Evolutionary conservation across 2,329 filamentous ascomycete genomes (phyloP).

Genomic region (Cytospora mali): DNA sequence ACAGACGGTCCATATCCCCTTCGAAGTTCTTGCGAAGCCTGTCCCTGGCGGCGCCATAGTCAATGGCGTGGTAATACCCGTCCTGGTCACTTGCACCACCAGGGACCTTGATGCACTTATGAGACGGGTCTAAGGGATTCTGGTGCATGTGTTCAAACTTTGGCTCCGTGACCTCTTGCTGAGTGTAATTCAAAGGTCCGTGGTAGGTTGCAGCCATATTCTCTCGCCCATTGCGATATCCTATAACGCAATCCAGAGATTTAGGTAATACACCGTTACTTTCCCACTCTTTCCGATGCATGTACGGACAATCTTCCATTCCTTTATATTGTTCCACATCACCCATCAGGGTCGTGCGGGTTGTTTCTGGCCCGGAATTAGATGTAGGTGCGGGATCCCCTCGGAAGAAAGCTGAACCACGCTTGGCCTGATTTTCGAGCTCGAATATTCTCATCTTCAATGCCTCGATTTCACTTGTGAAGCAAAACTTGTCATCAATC

Average conservation of each 20-base stretch:
- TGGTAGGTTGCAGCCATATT: neutral
- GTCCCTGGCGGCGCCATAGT: slow-evolving; percentile 11
- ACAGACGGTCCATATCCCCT: slow-evolving; percentile 26
- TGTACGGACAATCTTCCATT: neutral
- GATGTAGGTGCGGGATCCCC: neutral
- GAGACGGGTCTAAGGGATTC: neutral
- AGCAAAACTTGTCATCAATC: neutral
- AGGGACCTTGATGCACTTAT: neutral
- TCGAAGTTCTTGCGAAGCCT: slow-evolving; percentile 26
- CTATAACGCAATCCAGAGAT: no score
- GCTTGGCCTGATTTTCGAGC: neutral
- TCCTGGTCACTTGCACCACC: neutral
- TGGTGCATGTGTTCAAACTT: neutral
- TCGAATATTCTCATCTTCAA: neutral
- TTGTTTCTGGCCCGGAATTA: neutral
- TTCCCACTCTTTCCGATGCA: neutral
- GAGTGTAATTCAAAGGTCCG: no score
- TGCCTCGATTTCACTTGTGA: neutral
- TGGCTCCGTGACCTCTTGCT: no score
- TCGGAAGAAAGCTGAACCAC: neutral
- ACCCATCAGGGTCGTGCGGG: neutral
- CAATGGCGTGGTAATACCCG: slow-evolving; percentile 7
- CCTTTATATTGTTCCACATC: neutral
- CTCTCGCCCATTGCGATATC: neutral
- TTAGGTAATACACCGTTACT: neutral